phyloP scores from a whole-genome alignment of 371 early-diverging fungal genomes.

The Thermomucor indicae-seudaticae region DNA sequence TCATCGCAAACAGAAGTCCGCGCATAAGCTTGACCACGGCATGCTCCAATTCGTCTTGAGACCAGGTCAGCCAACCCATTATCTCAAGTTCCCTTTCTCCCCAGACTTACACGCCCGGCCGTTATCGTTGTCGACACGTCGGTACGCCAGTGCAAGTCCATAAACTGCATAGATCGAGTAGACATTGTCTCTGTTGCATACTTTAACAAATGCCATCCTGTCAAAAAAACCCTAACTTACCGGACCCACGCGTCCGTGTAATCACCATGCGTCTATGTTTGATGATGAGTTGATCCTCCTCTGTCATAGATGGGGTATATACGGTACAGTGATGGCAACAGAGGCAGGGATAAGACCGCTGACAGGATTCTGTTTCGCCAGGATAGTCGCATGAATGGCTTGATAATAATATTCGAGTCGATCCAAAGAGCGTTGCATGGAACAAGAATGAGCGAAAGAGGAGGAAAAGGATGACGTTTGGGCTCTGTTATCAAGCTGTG shows the following conservation, averaged over 20 bases:
- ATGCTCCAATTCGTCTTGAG: conserved; percentile 78
- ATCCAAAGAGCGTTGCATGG: conserved; percentile 18
- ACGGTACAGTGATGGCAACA: conserved; percentile 72
- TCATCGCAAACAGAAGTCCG: conserved; percentile 82
- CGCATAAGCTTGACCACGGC: conserved; percentile 75
- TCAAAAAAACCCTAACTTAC: conserved; percentile 31
- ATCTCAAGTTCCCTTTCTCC: conserved; percentile 10
- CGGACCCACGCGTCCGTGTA: conserved; percentile 92
- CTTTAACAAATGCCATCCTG: background rate
- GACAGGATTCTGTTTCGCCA: conserved; percentile 75
- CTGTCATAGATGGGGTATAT: background rate
- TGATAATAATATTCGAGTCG: conserved; percentile 76
- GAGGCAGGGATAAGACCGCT: conserved; percentile 91
- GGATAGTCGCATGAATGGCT: conserved; percentile 70
- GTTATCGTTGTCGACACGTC: conserved; percentile 76
- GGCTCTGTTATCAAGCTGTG: background rate
- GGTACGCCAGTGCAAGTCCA: conserved; percentile 83
- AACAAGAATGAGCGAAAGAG: background rate
- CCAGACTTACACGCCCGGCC: conserved; percentile 84
- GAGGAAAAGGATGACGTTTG: background rate
- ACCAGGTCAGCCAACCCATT: background rate
- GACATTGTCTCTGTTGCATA: conserved; percentile 78
- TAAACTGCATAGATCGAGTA: conserved; percentile 89
- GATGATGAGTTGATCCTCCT: background rate
- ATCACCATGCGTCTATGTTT: conserved; percentile 63